These are phyloP conservation scores for Phalaenopsis hybrid DNA, from an alignment of 116 monocot genomes.

Conservation along the genomic window DNA sequence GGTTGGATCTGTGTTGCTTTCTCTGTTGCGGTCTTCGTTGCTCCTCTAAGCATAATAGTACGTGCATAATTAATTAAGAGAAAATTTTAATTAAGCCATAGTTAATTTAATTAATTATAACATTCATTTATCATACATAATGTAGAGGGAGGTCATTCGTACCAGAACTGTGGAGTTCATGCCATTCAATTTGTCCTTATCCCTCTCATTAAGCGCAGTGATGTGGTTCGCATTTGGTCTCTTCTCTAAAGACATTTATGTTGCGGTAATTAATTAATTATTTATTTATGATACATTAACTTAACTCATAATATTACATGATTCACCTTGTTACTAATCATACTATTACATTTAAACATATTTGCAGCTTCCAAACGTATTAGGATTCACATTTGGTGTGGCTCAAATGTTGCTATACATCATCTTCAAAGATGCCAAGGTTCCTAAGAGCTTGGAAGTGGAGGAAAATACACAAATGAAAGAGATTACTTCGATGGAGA, in stretches of 20 bases:
- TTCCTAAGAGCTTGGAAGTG: background rate
- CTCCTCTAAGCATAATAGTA: background rate
- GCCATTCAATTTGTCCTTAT: constrained; percentile 41
- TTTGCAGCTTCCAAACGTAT: constrained; percentile 5
- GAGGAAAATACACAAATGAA: constrained; percentile 9
- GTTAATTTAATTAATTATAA: background rate
- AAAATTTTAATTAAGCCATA: too few relatives aligned
- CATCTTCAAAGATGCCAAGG: constrained; percentile 4
- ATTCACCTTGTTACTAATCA: background rate
- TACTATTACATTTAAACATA: background rate
- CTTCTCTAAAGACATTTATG: constrained; percentile 31
- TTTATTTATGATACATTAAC: too few relatives aligned
- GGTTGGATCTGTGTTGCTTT: constrained; percentile 45
- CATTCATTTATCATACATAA: background rate
- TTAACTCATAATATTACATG: background rate
- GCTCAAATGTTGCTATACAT: constrained; percentile 13
- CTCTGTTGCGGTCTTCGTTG: constrained; percentile 21
- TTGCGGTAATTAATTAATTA: constrained; percentile 18
- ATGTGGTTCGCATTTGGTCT: constrained; percentile 41
- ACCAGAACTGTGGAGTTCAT: constrained; percentile 49
- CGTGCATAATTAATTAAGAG: too few relatives aligned
- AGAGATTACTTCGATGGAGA: background rate
- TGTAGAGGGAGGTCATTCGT: constrained; percentile 31
- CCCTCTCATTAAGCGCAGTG: constrained; percentile 38
- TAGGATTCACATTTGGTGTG: constrained; percentile 12